Percentiles rank a stretch among this genome's conserved stretches.
These are phyloP conservation scores for Penicillium verhagenii DNA, from an alignment of 495 filamentous ascomycete genomes.

Conservation along the genomic window DNA sequence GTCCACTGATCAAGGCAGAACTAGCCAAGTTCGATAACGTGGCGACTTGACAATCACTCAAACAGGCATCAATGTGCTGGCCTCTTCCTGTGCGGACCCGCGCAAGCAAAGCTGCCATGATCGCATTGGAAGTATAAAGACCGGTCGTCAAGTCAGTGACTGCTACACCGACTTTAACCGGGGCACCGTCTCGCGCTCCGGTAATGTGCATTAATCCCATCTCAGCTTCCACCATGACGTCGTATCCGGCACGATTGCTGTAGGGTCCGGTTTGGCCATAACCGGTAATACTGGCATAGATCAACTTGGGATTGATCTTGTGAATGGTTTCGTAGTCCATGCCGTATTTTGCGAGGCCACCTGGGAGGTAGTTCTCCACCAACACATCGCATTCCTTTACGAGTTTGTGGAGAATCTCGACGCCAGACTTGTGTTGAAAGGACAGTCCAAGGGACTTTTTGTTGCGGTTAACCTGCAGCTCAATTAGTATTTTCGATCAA, in stretches of 20 bases:
- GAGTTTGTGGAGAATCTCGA: conserved; percentile 81
- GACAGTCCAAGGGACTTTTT: conserved; percentile 93
- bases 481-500: neutral
- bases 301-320: conserved; percentile 72
- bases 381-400: conserved; percentile 85
- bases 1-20: conserved; percentile 82
- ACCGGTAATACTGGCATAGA: conserved; percentile 70
- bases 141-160: conserved; percentile 96
- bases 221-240: conserved; percentile 99
- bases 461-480: conserved; percentile 83
- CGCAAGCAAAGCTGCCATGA: conserved; percentile 88
- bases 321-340: conserved; percentile 81
- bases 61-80: conserved; percentile 86
- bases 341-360: conserved; percentile 83
- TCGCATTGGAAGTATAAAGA: conserved; percentile 92
- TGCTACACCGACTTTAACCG: conserved; percentile 95
- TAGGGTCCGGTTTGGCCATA: conserved; percentile 95
- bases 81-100: conserved; percentile 68
- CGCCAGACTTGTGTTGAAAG: conserved; percentile 79
- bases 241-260: conserved; percentile 85
- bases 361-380: conserved; percentile 95
- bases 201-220: conserved; percentile 99
- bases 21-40: conserved; percentile 91
- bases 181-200: conserved; percentile 78
- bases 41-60: conserved; percentile 94